Conservation (phyloP, 1,284 basidiomycete genomes). For the Vanrija pseudolonga region DNA sequence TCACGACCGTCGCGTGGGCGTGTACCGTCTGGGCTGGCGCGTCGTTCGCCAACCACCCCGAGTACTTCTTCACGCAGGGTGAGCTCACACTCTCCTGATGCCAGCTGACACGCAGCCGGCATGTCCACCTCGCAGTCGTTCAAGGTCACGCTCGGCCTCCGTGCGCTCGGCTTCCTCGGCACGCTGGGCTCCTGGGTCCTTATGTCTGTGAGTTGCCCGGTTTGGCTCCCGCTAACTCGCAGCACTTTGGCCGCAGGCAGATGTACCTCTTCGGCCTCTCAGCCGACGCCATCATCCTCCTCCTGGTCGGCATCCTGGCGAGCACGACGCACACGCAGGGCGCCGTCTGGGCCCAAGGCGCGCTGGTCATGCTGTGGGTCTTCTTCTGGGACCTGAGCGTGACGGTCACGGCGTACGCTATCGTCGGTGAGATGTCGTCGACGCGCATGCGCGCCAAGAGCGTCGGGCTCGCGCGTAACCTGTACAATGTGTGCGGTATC, state of each 20-base stretch:
- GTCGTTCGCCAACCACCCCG: too few species aligned
- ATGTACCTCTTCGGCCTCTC: conserved; percentile 49
- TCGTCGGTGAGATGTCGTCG: conserved; percentile 40
- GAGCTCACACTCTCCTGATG: too few species aligned
- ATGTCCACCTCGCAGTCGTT: too few species aligned
- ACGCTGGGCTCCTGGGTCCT: conserved; percentile 16
- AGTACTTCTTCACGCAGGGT: too few species aligned
- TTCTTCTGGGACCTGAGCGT: conserved; percentile 10
- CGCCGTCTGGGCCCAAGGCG: conserved; percentile 11
- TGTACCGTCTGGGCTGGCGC: too few species aligned
- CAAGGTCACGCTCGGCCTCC: too few species aligned
- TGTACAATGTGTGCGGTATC: conserved; percentile 11
- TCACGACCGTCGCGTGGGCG: conserved; percentile 15
- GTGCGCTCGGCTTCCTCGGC: conserved; percentile 2
- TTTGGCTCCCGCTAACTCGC: not conserved
- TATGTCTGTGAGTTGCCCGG: conserved; percentile 44
- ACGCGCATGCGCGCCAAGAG: conserved; percentile 51
- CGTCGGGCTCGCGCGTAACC: conserved; percentile 41
- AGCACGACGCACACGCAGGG: not conserved
- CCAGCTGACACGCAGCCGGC: too few species aligned
- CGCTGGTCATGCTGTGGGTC: conserved; percentile 12
- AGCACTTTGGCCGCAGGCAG: conserved; percentile 39
- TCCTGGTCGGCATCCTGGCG: conserved; percentile 42
- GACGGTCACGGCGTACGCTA: not conserved
- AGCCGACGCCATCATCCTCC: conserved; percentile 41